Conservation (phyloP, 1,139 yeast species). For the Zygosaccharomyces sapae region DNA sequence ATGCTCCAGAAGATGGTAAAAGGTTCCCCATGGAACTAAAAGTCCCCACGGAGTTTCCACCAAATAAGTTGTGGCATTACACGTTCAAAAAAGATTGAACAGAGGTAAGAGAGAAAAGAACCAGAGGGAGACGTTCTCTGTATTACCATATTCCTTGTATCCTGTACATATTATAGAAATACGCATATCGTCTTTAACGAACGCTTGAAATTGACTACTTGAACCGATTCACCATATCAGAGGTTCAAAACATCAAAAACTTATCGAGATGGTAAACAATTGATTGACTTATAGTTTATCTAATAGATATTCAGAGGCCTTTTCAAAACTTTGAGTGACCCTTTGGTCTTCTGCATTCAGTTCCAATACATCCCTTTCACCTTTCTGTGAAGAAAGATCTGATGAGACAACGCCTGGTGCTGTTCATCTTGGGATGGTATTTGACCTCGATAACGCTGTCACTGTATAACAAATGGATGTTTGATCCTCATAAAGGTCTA, state of each 20-base stretch:
- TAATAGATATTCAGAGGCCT: neutral
- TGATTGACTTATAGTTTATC: neutral
- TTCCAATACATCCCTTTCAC: neutral
- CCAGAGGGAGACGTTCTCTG: neutral
- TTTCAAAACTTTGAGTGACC: neutral
- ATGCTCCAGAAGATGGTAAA: constrained; percentile 35
- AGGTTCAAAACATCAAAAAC: neutral
- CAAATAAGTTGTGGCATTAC: constrained; percentile 75
- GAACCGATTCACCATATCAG: neutral
- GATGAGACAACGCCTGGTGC: constrained; percentile 13
- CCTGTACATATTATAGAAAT: constrained; percentile 3
- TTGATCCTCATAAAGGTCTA: constrained; percentile 58
- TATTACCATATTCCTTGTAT: constrained; percentile 1
- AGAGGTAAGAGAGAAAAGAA: neutral
- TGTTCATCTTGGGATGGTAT: constrained; percentile 46
- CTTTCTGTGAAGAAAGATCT: constrained; percentile 1
- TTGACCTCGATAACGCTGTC: constrained; percentile 69
- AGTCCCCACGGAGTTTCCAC: constrained; percentile 90
- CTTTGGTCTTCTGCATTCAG: neutral
- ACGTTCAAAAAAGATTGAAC: constrained; percentile 39
- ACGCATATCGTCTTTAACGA: neutral
- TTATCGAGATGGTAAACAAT: neutral
- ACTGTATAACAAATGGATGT: constrained; percentile 98
- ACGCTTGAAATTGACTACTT: neutral
- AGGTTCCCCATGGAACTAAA: constrained; percentile 75